Conservation (phyloP, 2,329 filamentous ascomycete genomes). For the Talaromyces sp. region DNA sequence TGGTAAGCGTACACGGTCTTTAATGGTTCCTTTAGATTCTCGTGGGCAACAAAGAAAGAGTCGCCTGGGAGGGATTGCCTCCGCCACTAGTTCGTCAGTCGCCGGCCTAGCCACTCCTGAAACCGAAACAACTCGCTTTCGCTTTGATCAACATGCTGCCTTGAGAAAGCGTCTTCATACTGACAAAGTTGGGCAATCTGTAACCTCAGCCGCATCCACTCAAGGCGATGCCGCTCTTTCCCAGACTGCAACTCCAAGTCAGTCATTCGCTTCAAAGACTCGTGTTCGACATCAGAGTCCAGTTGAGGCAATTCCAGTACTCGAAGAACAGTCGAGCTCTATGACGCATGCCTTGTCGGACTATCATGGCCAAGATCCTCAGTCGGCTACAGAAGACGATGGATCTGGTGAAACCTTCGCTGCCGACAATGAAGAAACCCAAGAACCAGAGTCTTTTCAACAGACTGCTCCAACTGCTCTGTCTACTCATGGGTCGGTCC, state of each 20-base stretch:
- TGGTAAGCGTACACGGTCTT: constrained; percentile 25
- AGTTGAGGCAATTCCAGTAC: constrained; percentile 21
- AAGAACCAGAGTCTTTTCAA: constrained; percentile 20
- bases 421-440: constrained; percentile 25
- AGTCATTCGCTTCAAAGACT: constrained; percentile 21
- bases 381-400: constrained; percentile 17
- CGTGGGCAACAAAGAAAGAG: constrained; percentile 31
- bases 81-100: constrained; percentile 27
- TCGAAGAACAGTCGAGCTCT: constrained; percentile 19
- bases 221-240: constrained; percentile 16
- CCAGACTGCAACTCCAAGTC: constrained; percentile 20
- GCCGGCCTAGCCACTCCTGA: constrained; percentile 42
- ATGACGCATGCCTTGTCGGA: constrained; percentile 17
- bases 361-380: constrained; percentile 4
- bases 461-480: constrained; percentile 34
- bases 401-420: constrained; percentile 20
- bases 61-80: constrained; percentile 25
- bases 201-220: constrained; percentile 30
- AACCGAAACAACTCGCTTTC: constrained; percentile 34
- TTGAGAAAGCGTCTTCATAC: constrained; percentile 34
- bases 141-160: constrained; percentile 25
- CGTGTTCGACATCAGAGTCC: not conserved
- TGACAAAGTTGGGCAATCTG: constrained; percentile 31
- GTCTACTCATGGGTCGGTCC: constrained; percentile 62
- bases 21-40: constrained; percentile 45